These are phyloP conservation scores for Yarrowia sp. DNA, from an alignment of 805 yeast genomes.

Conservation along the genomic window DNA sequence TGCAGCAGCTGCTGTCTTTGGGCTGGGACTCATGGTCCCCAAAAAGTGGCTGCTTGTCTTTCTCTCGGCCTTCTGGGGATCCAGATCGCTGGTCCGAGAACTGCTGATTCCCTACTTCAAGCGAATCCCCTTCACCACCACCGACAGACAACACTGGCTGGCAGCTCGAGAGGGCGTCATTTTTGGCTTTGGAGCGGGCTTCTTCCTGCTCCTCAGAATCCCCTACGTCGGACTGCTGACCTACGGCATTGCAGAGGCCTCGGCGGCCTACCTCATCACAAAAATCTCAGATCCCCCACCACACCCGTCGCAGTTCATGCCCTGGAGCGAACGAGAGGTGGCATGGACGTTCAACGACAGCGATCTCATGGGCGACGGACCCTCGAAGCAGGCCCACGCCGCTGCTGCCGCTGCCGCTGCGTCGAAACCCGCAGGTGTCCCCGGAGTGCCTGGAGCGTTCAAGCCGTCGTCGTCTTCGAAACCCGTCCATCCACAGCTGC, in stretches of 20 bases:
- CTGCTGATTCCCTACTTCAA: constrained; percentile 60
- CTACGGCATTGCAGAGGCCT: constrained; percentile 61
- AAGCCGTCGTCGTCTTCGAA: not conserved
- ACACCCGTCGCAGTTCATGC: constrained; percentile 41
- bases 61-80: constrained; percentile 57
- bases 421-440: not conserved
- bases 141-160: constrained; percentile 59
- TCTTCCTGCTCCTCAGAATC: constrained; percentile 54
- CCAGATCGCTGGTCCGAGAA: constrained; percentile 55
- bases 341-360: constrained; percentile 46
- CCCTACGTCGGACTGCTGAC: constrained; percentile 58
- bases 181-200: constrained; percentile 62
- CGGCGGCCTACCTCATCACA: constrained; percentile 61
- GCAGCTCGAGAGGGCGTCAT: constrained; percentile 62
- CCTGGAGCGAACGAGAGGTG: constrained; percentile 49
- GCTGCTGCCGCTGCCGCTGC: constrained; percentile 7
- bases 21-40: constrained; percentile 52
- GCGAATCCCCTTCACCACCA: constrained; percentile 54
- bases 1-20: constrained; percentile 53
- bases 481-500: constrained; percentile 19
- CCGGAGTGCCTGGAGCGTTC: constrained; percentile 19
- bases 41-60: constrained; percentile 51
- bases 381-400: constrained; percentile 1
- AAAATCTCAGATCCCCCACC: constrained; percentile 60
- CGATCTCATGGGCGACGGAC: constrained; percentile 11